Conservation (phyloP, 2,329 filamentous ascomycete genomes). For the Alternaria triticimaculans region DNA sequence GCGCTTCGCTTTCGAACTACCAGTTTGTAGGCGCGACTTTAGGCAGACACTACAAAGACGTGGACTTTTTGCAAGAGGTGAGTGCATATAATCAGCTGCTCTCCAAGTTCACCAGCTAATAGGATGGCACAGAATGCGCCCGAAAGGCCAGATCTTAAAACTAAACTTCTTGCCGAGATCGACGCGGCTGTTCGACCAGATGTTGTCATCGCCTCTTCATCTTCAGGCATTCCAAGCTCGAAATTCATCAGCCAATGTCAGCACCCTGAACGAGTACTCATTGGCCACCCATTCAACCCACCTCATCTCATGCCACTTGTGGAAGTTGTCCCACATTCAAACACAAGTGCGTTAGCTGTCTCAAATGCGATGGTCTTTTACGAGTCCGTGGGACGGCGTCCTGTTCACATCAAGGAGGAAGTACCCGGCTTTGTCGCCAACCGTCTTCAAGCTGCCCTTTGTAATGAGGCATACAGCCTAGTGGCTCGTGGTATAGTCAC, state of each 20-base stretch:
- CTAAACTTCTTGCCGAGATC: slow-evolving; percentile 46
- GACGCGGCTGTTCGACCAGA: slow-evolving; percentile 36
- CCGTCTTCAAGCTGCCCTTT: slow-evolving; percentile 48
- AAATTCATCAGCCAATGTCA: slow-evolving; percentile 34
- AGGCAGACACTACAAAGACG: not conserved
- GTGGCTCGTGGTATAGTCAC: not conserved
- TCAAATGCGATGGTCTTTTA: slow-evolving; percentile 50
- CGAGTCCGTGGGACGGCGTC: slow-evolving; percentile 49
- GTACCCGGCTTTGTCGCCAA: slow-evolving; percentile 55
- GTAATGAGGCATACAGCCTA: not conserved
- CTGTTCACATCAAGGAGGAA: slow-evolving; percentile 43
- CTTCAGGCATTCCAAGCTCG: slow-evolving; percentile 47
- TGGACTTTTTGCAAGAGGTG: slow-evolving; percentile 1
- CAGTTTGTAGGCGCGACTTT: not conserved
- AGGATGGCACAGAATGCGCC: slow-evolving; percentile 45
- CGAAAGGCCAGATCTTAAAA: slow-evolving; percentile 51
- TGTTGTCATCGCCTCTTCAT: slow-evolving; percentile 51
- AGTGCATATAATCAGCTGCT: not conserved
- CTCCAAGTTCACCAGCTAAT: not conserved
- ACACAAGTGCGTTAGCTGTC: slow-evolving; percentile 16
- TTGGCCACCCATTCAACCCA: slow-evolving; percentile 59
- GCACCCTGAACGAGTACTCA: slow-evolving; percentile 36
- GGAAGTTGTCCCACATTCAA: slow-evolving; percentile 50
- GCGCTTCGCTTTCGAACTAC: not conserved
- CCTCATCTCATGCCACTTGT: slow-evolving; percentile 58